Evolutionary conservation across 2,329 filamentous ascomycete species (phyloP).

Genomic region (Xylariomycetidae sp.): DNA sequence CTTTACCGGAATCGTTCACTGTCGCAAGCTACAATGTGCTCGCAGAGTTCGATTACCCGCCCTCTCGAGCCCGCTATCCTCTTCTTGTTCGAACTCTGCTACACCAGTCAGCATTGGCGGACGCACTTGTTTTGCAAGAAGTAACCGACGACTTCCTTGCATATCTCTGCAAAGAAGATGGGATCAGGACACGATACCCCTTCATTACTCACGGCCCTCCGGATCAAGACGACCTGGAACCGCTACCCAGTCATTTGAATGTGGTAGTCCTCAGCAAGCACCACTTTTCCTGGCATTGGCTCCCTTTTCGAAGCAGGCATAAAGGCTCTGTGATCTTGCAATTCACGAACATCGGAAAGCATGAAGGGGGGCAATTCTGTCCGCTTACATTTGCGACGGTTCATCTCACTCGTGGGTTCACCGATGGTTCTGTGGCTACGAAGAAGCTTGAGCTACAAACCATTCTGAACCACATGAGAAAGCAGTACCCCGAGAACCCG

Average conservation of each 20-base stretch:
- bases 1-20: conserved; percentile 18
- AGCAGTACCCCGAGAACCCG: conserved; percentile 35
- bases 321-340: conserved; percentile 50
- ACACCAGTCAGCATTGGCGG: conserved; percentile 34
- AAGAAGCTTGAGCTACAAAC: conserved; percentile 52
- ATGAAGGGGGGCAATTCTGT: conserved; percentile 18
- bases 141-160: conserved; percentile 59
- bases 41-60: conserved; percentile 43
- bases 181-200: conserved; percentile 43
- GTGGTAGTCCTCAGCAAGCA: conserved; percentile 52
- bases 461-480: conserved; percentile 40
- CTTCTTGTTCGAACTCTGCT: conserved; percentile 39
- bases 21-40: conserved; percentile 49
- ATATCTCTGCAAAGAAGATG: conserved; percentile 41
- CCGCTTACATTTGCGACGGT: conserved; percentile 49
- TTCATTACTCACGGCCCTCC: conserved; percentile 55
- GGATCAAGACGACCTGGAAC: conserved; percentile 41
- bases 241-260: conserved; percentile 55
- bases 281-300: conserved; percentile 48
- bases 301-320: conserved; percentile 49
- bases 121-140: conserved; percentile 53
- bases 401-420: conserved; percentile 57
- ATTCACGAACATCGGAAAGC: conserved; percentile 28
- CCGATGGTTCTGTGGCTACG: conserved; percentile 48
- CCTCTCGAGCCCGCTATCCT: conserved; percentile 34